Evolutionary conservation across 495 filamentous ascomycete species (phyloP), one percentile per base, ranked within the genome.

Genomic region (Penicillium steckii): DNA sequence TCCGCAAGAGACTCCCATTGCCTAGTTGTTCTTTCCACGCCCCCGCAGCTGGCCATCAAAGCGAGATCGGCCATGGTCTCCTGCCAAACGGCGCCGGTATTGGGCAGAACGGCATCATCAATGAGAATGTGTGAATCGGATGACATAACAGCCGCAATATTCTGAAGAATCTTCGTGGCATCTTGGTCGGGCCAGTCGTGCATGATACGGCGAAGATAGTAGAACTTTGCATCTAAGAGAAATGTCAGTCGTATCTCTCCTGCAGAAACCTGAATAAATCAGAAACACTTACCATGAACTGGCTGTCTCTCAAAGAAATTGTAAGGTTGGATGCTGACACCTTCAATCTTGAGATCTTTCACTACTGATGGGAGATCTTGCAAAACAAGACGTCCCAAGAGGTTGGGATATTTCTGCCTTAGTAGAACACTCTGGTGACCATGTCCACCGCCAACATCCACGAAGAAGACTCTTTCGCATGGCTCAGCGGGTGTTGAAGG

Each of bases 391-490:
- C 63, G 62, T 0, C 75, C 78, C 0, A 65, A 52, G 0, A 81
- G 53, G 12, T 67, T 35, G 0, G 75, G 77, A 23, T 67, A 74
- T 42, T 62, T 73, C 40, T 72, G 61, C 27, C 64, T 67, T 21
- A 85, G 73, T 8, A 62, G 63, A 24, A 66, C 61, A 38, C 70
- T 70, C 40, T 83, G 78, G 21, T 84, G 76, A n/a, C 81, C 81
- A 24, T 74, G 63, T 1, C 75, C 68, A 30, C 82, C 79, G 8
- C 80, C 80, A 0, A 84, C 64, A 48, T 85, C 77, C 12, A 85
- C 78, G 25, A 80, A 69, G 27, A 81, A 55, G 3, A 56, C 50
- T 23, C 38, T 58, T 2, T 67, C 53, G 5, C 44, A 50, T 30
- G 54, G 12, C 26, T 46, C 27, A 7, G 43, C 53, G 27, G 10